Evolutionary conservation across 139 green algal species (phyloP).

Genomic region (Chlamydomonas sp.): DNA sequence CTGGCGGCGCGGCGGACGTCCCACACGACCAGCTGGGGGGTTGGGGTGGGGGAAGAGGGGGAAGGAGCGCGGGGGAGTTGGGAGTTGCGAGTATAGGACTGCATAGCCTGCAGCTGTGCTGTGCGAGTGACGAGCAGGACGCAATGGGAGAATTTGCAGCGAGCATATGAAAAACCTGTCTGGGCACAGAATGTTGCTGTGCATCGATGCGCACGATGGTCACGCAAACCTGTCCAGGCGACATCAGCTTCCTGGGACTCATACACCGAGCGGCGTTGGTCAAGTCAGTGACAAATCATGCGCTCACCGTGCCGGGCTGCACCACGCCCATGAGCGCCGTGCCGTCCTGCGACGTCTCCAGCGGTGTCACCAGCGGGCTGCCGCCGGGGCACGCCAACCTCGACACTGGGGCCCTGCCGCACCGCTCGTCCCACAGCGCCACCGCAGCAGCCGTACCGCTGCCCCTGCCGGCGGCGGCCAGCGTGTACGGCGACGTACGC

Average conservation of each 20-base stretch:
- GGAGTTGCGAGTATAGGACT: too few relatives aligned
- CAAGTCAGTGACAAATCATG: not conserved
- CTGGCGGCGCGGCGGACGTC: constrained; percentile 24
- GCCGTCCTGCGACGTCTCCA: constrained; percentile 7
- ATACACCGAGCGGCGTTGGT: too few relatives aligned
- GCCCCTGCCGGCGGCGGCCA: constrained; percentile 14
- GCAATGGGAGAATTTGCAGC: too few relatives aligned
- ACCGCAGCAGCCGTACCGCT: constrained; percentile 12
- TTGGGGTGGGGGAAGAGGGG: not conserved
- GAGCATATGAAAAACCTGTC: too few relatives aligned
- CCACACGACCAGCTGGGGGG: constrained; percentile 27
- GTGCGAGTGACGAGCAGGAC: too few relatives aligned
- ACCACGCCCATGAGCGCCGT: constrained; percentile 27
- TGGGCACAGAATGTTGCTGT: too few relatives aligned
- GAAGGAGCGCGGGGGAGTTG: not conserved
- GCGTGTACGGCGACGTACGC: constrained; percentile 2
- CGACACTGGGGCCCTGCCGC: constrained; percentile 1
- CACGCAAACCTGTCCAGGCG: too few relatives aligned
- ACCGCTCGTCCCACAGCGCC: constrained; percentile 31
- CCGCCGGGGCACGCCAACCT: constrained; percentile 19
- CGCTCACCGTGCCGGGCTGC: constrained; percentile 19
- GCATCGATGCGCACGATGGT: too few relatives aligned
- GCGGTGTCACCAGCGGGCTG: not conserved
- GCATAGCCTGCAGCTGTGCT: too few relatives aligned
- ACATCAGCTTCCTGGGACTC: too few relatives aligned